phyloP scores from a whole-genome alignment of 768 basidiomycete species.

The Tephrocybe rancida region DNA sequence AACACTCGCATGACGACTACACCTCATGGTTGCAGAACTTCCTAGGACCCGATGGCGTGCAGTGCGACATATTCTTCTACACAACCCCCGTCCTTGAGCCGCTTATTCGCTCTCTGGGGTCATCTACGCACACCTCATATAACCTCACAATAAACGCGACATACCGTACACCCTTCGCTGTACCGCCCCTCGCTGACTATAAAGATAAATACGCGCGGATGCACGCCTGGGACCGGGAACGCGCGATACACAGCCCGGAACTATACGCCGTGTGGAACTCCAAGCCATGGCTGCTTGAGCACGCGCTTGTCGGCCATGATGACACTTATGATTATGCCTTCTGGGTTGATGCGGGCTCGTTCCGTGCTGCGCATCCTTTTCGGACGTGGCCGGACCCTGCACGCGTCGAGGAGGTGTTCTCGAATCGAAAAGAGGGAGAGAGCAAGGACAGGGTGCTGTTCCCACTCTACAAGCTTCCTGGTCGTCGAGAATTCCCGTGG shows the following conservation, averaged over 20 bases:
- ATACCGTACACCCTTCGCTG: slow-evolving; percentile 46
- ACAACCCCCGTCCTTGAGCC: slow-evolving; percentile 41
- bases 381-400: slow-evolving; percentile 47
- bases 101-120: slow-evolving; percentile 23
- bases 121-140: neutral
- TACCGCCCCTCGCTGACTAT: slow-evolving; percentile 44
- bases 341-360: slow-evolving; percentile 61
- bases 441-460: slow-evolving; percentile 51
- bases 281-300: slow-evolving; percentile 51
- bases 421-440: neutral
- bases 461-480: slow-evolving; percentile 42
- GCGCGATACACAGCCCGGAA: slow-evolving; percentile 41
- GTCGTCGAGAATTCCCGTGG: slow-evolving; percentile 35
- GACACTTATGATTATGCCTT: slow-evolving; percentile 53
- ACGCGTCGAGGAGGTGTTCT: slow-evolving; percentile 41
- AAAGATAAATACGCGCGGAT: slow-evolving; percentile 39
- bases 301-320: slow-evolving; percentile 33
- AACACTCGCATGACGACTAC: slow-evolving; percentile 51
- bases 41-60: slow-evolving; percentile 41
- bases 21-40: slow-evolving; percentile 45
- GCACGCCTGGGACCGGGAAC: slow-evolving; percentile 49
- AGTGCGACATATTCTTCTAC: slow-evolving; percentile 52
- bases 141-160: slow-evolving; percentile 18
- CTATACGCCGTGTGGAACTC: slow-evolving; percentile 60
- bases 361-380: slow-evolving; percentile 46